Evolutionary conservation across 208 protist genomes (phyloP), one percentile per base, ranked within the genome.

Genomic region (Leishmania mexicana): DNA sequence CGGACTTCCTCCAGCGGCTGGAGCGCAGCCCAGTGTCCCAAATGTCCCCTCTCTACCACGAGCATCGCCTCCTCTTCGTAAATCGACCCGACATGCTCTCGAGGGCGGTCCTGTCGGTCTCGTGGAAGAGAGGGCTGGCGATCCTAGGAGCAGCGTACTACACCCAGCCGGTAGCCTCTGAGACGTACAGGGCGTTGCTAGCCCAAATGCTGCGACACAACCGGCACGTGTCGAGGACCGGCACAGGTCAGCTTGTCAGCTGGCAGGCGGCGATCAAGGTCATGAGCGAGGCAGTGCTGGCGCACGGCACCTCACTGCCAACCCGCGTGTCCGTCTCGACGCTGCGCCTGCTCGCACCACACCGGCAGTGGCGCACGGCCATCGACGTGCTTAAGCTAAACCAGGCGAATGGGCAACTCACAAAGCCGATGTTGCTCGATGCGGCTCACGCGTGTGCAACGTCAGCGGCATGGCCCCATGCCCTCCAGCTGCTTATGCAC

Each of bases 171-270:
- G 78, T 97, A 19, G 85, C 72, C 0, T 83, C 87, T 0, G 86
- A 88, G 54, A 88, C 86, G n/a, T 94, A 96, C 83, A 85, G 93
- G 72, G 88, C 87, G 0, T 53, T 97, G 51, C 89, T 97, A 28
- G 92, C 89, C 1, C 90, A 91, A 62, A 97, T 97, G 94, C 85
- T 96, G 31, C 87, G 90, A 15, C 92, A 97, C 85, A 96, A 96
- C 71, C 88, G 83, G 2, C 88, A 92, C 65, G 92, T 95, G 13
- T 54, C 47, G 21, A 77, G 71, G n/a, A 81, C 31, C 38, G 84
- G 86, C 0, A 75, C 78, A 2, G 90, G 87, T 0, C 38, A 35
- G 40, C 75, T 88, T 11, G 93, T 96, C 24, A 84, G 87, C 21
- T 97, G 94, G 93, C 65, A 78, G 53, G 89, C 90, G 0, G 93